Evolutionary conservation across 1,139 yeast species (phyloP).

Genomic region (Blastobotrys ciferrii): DNA sequence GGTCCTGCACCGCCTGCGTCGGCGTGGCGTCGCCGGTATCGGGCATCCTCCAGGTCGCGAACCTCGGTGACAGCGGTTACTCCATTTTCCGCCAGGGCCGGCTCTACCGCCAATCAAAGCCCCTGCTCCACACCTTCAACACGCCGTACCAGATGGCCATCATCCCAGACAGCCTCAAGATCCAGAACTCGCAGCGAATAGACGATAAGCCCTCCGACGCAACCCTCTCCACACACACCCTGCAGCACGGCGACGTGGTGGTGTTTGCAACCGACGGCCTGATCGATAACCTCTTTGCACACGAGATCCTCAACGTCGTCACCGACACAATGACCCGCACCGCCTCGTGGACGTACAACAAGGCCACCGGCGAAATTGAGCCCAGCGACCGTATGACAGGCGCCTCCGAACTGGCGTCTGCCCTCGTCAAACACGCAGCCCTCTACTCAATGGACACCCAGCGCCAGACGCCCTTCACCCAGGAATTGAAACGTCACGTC

Average conservation of each 20-base stretch:
- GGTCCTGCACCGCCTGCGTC: constrained; percentile 93
- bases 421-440: constrained; percentile 66
- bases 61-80: constrained; percentile 94
- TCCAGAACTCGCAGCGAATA: constrained; percentile 43
- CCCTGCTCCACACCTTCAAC: constrained; percentile 85
- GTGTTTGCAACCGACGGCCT: constrained; percentile 93
- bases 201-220: constrained; percentile 51
- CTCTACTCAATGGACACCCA: constrained; percentile 67
- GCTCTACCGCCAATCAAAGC: constrained; percentile 63
- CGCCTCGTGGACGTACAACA: constrained; percentile 19
- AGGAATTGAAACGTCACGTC: constrained; percentile 54
- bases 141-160: constrained; percentile 90
- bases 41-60: constrained; percentile 62
- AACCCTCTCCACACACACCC: constrained; percentile 37
- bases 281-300: constrained; percentile 75
- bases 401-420: constrained; percentile 47
- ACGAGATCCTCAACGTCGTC: constrained; percentile 60
- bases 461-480: constrained; percentile 84
- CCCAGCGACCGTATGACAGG: constrained; percentile 25
- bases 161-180: constrained; percentile 59
- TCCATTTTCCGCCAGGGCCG: constrained; percentile 72
- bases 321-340: constrained; percentile 30
- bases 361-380: constrained; percentile 19
- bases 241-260: constrained; percentile 64
- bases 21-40: constrained; percentile 63